Evolutionary conservation across 352 stramenopile species (phyloP).

Genomic region (Phytopythium mirpurense): DNA sequence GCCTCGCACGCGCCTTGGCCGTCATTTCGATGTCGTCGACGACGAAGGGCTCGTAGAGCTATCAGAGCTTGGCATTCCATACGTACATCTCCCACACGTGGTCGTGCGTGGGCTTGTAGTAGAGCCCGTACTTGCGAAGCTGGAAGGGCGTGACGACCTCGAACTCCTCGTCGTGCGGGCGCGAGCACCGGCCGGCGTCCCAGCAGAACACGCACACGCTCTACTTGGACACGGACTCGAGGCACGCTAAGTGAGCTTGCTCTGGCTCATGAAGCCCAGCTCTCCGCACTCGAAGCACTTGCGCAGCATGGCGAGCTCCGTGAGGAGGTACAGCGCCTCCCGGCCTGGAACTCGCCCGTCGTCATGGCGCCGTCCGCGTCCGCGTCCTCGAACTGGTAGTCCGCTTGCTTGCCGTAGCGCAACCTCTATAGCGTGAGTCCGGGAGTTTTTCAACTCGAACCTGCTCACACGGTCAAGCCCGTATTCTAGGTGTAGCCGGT

Average conservation of each 20-base stretch:
- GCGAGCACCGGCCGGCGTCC: background rate
- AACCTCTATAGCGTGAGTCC: too few relatives aligned
- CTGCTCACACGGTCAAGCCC: too few relatives aligned
- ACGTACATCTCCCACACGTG: background rate
- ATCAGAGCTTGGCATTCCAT: background rate
- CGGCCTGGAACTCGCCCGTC: background rate
- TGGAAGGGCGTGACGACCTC: background rate
- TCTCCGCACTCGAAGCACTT: background rate
- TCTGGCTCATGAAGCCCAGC: background rate
- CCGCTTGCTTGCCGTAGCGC: too few relatives aligned
- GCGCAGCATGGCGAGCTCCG: background rate
- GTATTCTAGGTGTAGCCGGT: too few relatives aligned
- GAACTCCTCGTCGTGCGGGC: background rate
- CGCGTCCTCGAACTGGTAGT: background rate
- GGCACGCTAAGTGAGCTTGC: background rate
- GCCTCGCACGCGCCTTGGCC: too few relatives aligned
- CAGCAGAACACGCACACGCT: background rate
- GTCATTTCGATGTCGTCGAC: background rate
- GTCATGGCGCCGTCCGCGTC: background rate
- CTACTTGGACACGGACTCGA: background rate
- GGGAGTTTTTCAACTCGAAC: background rate
- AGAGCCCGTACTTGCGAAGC: background rate
- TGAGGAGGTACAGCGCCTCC: background rate
- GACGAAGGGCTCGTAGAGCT: background rate
- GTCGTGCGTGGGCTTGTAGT: background rate